These are phyloP conservation scores for Neurospora sp. DNA, from an alignment of 495 filamentous ascomycete genomes.

Conservation along the genomic window DNA sequence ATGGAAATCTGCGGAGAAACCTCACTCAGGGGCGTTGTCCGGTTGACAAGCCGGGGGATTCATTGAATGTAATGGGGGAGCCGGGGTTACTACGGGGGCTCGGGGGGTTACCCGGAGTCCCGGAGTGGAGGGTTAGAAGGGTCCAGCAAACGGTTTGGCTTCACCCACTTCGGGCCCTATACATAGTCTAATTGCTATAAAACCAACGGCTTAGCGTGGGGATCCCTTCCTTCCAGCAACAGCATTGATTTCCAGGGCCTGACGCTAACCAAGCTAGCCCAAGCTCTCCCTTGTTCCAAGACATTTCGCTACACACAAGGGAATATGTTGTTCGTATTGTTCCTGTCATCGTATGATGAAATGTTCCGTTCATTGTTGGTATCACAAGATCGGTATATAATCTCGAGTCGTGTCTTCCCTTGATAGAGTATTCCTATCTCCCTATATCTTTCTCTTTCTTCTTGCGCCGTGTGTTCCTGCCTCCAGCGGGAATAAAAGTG, in stretches of 20 bases:
- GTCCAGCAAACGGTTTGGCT: background rate
- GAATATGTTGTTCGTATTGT: background rate
- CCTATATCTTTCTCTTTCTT: background rate
- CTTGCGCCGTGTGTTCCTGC: background rate
- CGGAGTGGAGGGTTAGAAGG: background rate
- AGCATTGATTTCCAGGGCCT: background rate
- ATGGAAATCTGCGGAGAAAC: background rate
- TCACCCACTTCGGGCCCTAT: background rate
- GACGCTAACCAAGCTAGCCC: background rate
- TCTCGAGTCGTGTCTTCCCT: background rate
- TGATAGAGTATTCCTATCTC: background rate
- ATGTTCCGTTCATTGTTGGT: background rate
- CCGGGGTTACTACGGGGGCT: background rate
- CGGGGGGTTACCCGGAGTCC: background rate
- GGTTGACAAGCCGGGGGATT: background rate
- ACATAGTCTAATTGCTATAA: background rate
- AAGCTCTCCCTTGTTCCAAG: background rate
- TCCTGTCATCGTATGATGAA: background rate
- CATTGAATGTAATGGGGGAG: background rate
- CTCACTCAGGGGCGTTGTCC: background rate
- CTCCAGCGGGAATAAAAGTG: background rate
- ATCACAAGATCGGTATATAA: background rate
- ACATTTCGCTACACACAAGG: background rate
- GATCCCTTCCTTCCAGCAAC: background rate
- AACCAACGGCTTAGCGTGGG: background rate